Evolutionary conservation across 1,284 basidiomycete genomes (phyloP), one percentile per base, ranked within the genome.

Genomic region (Microbotryum saponariae): DNA sequence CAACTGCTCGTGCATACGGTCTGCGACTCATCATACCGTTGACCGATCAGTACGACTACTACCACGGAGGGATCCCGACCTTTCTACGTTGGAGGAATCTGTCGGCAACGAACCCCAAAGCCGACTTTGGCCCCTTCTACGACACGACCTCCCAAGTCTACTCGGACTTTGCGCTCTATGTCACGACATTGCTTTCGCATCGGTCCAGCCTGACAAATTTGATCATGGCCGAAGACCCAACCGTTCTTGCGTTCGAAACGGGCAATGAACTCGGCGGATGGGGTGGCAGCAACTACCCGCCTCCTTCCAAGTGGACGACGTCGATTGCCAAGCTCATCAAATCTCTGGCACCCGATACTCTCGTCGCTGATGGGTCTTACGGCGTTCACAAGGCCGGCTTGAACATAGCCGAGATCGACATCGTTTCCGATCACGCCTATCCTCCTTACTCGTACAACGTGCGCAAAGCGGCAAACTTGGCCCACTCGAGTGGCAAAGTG

Each of bases 11-110:
- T 57, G 69, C 64, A 23, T 76, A 77, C 65, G 74, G 74, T 18
- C 37, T 76, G 18, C 71, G 73, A n/a, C 66, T 77, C 14, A 64
- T 77, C 51, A 71, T 77, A 25, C 76, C 76, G 1, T 64, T 77
- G 6, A 67, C 72, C 1, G 76, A 77, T 52, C 75, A 76, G 51
- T 72, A 66, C 52, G 69, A 69, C 51, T 71, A 73, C 55, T 72
- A 73, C 51, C 71, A 73, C 50, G 51, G 65, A 45, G 67, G 67
- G 12, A 70, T 68, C 29, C 61, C 62, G 2, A 69, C 71, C 3
- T 71, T 72, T 46, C 59, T 72, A 4, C 62, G 69, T 9, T 72
- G 67, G 58, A 63, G 68, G n/a, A 69, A 67, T 37, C 61, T 72
- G 1, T 58, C 64, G 5, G 51, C 57, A 0, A 59, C 52, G 3